phyloP scores from a whole-genome alignment of 768 basidiomycete species.

The Suillus fuscotomentosus region DNA sequence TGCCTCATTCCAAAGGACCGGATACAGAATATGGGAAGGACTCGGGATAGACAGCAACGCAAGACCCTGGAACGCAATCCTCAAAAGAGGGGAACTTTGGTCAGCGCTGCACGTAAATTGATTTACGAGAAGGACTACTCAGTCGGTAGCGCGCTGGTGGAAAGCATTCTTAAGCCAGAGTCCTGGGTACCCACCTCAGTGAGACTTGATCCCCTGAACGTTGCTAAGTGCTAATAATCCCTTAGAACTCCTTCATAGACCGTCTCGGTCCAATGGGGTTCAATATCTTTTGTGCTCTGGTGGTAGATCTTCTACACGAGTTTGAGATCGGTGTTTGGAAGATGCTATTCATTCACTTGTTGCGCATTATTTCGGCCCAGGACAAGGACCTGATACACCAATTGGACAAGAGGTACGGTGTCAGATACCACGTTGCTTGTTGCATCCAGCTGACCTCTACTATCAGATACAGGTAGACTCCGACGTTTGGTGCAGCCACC shows the following conservation, averaged over 20 bases:
- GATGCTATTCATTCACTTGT: constrained; percentile 31
- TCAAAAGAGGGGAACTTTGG: background rate
- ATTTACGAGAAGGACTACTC: background rate
- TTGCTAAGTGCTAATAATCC: too few species aligned
- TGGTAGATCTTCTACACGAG: constrained; percentile 38
- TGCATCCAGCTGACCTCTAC: background rate
- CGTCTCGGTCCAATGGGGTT: constrained; percentile 17
- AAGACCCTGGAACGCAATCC: background rate
- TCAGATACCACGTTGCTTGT: too few species aligned
- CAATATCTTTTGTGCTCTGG: constrained; percentile 25
- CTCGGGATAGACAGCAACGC: constrained; percentile 4
- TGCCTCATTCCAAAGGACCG: constrained; percentile 17
- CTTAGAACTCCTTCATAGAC: constrained; percentile 36
- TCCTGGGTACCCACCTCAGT: background rate
- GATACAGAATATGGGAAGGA: constrained; percentile 9
- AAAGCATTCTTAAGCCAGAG: background rate
- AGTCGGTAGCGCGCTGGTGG: background rate
- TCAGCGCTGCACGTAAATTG: background rate
- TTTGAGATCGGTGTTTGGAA: constrained; percentile 40
- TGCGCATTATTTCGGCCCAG: constrained; percentile 23
- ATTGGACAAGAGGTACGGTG: background rate
- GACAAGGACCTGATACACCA: background rate
- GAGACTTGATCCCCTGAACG: background rate
- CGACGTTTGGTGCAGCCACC: constrained; percentile 30
- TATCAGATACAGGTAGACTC: background rate